Evolutionary conservation across 352 stramenopile genomes (phyloP).

Genomic region (Phytophthora hybrid): DNA sequence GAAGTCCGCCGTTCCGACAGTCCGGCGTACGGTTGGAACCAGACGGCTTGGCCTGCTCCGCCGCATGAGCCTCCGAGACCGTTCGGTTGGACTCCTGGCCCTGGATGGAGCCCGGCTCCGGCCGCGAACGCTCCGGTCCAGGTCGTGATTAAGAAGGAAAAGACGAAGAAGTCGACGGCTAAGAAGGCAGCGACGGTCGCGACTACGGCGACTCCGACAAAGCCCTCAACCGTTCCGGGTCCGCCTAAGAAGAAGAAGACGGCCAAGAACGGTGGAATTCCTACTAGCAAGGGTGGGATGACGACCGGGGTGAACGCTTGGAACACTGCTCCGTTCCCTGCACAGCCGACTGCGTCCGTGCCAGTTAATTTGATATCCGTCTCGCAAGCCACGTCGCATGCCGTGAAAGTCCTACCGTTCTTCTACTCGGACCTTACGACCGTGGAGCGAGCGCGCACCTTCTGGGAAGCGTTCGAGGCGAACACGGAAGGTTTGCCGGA

Average conservation of each 20-base stretch:
- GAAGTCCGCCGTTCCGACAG: background rate
- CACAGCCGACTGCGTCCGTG: background rate
- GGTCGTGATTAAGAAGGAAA: background rate
- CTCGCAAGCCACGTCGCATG: background rate
- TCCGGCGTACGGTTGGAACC: background rate
- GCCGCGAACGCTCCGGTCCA: background rate
- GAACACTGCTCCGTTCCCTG: background rate
- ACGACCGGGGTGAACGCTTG: background rate
- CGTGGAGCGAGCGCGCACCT: background rate
- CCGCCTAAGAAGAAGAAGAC: no score
- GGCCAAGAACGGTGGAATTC: background rate
- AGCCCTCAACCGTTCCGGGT: no score
- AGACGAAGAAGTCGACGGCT: background rate
- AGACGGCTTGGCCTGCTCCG: background rate
- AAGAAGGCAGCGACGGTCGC: no score
- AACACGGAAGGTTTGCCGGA: background rate
- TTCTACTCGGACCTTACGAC: slow-evolving; percentile 7
- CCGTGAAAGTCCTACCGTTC: background rate
- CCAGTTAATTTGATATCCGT: background rate
- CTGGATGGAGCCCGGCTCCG: no score
- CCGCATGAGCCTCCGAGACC: background rate
- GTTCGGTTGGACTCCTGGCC: background rate
- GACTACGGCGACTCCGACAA: no score
- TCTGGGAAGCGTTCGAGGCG: slow-evolving; percentile 8
- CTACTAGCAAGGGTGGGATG: background rate